Percentiles rank a stretch among this genome's conserved stretches.
Evolutionary conservation across 306 rosid genomes (phyloP).

Genomic region (Vigna reflexopilosa): DNA sequence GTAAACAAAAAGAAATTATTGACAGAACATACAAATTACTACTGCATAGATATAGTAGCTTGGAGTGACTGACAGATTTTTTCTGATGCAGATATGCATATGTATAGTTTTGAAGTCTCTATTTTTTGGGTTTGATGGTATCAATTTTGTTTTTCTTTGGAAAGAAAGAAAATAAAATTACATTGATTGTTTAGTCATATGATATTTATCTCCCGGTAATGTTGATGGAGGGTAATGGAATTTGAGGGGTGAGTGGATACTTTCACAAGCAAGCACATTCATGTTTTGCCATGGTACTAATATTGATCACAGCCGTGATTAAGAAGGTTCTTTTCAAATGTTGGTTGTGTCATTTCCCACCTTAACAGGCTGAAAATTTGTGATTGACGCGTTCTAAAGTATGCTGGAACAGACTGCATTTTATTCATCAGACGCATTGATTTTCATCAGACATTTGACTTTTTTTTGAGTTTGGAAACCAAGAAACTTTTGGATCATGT

Average conservation of each 20-base stretch:
- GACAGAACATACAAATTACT: slow-evolving; percentile 40
- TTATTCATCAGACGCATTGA: neutral
- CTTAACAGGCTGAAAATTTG: neutral
- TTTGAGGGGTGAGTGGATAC: slow-evolving; percentile 12
- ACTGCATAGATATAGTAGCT: slow-evolving; percentile 46
- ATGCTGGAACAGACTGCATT: neutral
- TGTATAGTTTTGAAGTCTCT: slow-evolving; percentile 55
- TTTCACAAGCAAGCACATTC: slow-evolving; percentile 35
- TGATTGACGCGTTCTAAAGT: neutral
- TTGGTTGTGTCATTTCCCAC: slow-evolving; percentile 29
- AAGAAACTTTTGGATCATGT: no score
- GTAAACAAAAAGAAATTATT: slow-evolving; percentile 36
- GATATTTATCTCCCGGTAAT: neutral
- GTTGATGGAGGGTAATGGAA: neutral
- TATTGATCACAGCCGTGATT: slow-evolving; percentile 15
- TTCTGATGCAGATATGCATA: slow-evolving; percentile 50
- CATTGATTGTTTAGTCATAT: slow-evolving; percentile 47
- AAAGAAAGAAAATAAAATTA: slow-evolving; percentile 45
- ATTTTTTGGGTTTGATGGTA: slow-evolving; percentile 42
- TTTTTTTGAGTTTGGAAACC: neutral
- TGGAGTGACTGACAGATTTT: slow-evolving; percentile 53
- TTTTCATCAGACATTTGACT: neutral
- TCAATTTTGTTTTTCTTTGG: slow-evolving; percentile 53
- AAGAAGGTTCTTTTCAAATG: neutral
- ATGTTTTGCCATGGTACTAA: neutral